These are phyloP conservation scores for Paecilomyces fulvus DNA, from an alignment of 2,329 filamentous ascomycete species.

Conservation along the genomic window DNA sequence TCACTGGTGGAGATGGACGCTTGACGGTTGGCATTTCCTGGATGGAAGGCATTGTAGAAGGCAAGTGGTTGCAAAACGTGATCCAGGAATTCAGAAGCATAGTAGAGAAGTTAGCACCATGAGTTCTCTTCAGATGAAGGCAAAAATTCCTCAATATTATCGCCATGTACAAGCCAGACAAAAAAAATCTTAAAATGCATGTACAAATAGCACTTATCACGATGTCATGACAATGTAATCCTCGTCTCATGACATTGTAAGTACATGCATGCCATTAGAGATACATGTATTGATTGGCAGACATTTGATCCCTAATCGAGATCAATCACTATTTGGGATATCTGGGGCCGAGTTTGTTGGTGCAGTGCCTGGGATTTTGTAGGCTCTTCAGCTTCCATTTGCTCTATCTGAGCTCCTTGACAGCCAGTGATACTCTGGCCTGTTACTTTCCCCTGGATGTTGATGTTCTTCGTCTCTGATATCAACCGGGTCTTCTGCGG, in stretches of 20 bases:
- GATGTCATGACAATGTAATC: too few species aligned
- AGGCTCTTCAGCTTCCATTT: neutral
- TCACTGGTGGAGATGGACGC: conserved; percentile 2
- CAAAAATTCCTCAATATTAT: too few species aligned
- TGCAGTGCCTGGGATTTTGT: neutral
- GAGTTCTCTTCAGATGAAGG: too few species aligned
- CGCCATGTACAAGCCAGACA: too few species aligned
- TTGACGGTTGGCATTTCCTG: conserved; percentile 1
- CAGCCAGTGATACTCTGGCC: neutral
- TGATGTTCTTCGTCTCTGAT: neutral
- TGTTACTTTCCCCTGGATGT: neutral
- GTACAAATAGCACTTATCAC: too few species aligned
- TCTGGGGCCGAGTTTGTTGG: neutral
- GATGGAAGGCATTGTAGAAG: neutral
- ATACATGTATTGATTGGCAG: neutral
- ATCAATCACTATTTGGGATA: neutral
- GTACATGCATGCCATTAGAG: neutral
- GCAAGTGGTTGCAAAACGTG: neutral
- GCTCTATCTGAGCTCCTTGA: neutral
- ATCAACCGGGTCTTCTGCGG: neutral
- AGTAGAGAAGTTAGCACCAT: neutral
- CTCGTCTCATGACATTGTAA: too few species aligned
- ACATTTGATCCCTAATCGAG: neutral
- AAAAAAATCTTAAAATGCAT: too few species aligned
- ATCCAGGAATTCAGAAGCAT: neutral